Evolutionary conservation across 345 rosid genomes (phyloP), one percentile per base, ranked within the genome.

Genomic region (Eucalyptus globulus): DNA sequence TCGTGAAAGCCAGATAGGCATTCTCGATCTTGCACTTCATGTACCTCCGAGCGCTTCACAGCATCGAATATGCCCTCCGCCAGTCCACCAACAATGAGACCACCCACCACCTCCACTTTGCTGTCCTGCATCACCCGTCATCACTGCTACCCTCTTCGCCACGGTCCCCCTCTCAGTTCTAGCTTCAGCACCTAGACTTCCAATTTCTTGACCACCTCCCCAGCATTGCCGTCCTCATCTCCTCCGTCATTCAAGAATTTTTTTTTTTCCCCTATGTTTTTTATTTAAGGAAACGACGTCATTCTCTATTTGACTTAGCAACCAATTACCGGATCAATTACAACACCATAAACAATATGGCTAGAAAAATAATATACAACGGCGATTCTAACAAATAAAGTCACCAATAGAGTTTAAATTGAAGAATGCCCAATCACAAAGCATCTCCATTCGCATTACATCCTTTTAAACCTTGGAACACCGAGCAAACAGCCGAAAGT

Each of bases 51-150:
- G 67, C 67, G 67, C 67, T 60, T 27, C 67, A 60, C 15, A 60
- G 67, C 67, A 96, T 91, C 87, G 98, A 97, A 87, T 90, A 98
- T 45, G 95, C 98, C 49, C 98, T 97, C 81, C 92, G 95, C 62
- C 92, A 93, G 88, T 97, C 97, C 93, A 93, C 99, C n/a, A 83
- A 88, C 92, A 94, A 93, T 13, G 67, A 5, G 67, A 60, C 31
- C 31, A 60, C 69, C 69, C 34, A 27, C 16, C 69, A 60, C 4
- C 69, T 60, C 69, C 31, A 60, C 31, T 50, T 50, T 12, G 31
- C 8, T 12, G 69, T 60, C 31, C n/a, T 14, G 69, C 69, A 27
- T 60, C 69, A 27, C 34, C 7, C 34, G 72, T 65, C 72, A 29
- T 29, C 72, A 4, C 37, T 65, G 17, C 5, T 19, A 34, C 44